A percentile compares a stretch with the other conserved stretches of the same genome.
These are phyloP conservation scores for Pichia sp. DNA, from an alignment of 1,139 yeast species.

Conservation along the genomic window DNA sequence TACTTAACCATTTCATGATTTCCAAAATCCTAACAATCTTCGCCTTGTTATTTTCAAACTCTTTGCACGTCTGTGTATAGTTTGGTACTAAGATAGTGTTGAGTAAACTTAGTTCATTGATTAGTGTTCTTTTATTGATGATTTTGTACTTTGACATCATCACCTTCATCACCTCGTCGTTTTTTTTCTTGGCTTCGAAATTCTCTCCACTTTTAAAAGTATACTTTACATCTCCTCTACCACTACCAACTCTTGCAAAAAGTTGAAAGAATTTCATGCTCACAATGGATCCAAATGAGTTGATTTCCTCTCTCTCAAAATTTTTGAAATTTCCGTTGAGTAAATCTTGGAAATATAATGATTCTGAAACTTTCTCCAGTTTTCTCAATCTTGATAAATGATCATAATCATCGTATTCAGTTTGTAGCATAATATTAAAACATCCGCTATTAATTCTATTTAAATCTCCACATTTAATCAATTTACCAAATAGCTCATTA, in stretches of 20 bases:
- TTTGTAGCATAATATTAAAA: constrained; percentile 47
- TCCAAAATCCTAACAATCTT: constrained; percentile 1
- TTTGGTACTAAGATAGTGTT: constrained; percentile 40
- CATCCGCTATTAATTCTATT: constrained; percentile 71
- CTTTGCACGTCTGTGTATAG: constrained; percentile 15
- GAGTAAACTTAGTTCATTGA: constrained; percentile 41
- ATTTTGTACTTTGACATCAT: constrained; percentile 7
- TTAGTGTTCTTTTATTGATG: constrained; percentile 5
- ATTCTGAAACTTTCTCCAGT: constrained; percentile 63
- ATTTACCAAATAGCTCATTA: constrained; percentile 37
- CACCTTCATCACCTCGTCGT: constrained; percentile 15
- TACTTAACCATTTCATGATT: constrained; percentile 1
- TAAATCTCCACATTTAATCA: constrained; percentile 39
- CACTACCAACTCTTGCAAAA: constrained; percentile 44
- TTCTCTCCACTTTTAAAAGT: constrained; percentile 11
- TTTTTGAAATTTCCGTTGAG: constrained; percentile 28
- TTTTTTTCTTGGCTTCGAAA: constrained; percentile 20
- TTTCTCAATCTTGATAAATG: constrained; percentile 47
- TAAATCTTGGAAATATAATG: constrained; percentile 66
- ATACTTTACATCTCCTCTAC: constrained; percentile 37
- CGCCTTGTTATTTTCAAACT: constrained; percentile 23
- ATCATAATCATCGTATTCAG: constrained; percentile 42
- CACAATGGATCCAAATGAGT: constrained; percentile 50
- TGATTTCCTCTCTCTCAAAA: constrained; percentile 42
- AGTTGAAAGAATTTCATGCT: constrained; percentile 58